Percentiles rank a stretch among this genome's conserved stretches.
phyloP scores from a whole-genome alignment of 148 eudicot species.

The Polygonum maritimum region DNA sequence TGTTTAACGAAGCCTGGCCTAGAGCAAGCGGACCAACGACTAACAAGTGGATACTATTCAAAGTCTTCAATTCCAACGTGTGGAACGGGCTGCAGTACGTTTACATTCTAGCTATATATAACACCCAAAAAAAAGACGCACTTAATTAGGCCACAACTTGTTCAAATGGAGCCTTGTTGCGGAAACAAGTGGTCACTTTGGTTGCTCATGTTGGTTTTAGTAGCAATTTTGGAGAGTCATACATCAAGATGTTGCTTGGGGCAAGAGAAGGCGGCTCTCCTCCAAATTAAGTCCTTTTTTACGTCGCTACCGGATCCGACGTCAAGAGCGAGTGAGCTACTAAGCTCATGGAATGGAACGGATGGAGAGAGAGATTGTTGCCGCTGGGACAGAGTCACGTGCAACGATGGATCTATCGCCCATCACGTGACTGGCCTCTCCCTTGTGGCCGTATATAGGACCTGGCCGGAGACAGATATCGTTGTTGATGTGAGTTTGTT shows the following conservation, averaged over 20 bases:
- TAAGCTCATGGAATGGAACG: neutral
- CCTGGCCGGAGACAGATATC: no score
- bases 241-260: neutral
- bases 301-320: neutral
- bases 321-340: neutral
- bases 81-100: no score
- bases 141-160: no score
- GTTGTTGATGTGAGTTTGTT: neutral
- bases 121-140: no score
- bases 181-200: neutral
- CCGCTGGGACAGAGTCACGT: neutral
- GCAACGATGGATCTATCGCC: neutral
- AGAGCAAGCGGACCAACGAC: no score
- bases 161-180: neutral
- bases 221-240: neutral
- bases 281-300: neutral
- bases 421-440: neutral
- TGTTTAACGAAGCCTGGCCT: no score
- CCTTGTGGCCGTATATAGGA: neutral
- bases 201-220: neutral
- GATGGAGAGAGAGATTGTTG: neutral
- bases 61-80: no score
- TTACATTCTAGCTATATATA: no score
- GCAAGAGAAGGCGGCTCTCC: neutral
- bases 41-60: no score